Conservation (phyloP, 2,329 filamentous ascomycete genomes). For the Phoma sp. region DNA sequence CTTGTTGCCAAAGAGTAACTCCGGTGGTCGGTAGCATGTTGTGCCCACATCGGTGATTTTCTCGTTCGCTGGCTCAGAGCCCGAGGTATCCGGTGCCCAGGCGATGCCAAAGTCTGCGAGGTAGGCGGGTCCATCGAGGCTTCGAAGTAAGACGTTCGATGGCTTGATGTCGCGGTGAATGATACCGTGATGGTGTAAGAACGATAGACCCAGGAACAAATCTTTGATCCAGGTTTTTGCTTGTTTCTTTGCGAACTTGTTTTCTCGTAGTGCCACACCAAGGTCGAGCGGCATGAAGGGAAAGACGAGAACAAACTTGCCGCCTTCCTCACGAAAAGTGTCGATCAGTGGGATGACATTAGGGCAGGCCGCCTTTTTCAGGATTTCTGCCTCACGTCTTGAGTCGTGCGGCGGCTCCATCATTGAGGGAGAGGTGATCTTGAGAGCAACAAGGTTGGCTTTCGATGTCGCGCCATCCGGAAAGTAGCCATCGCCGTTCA, state of each 20-base stretch:
- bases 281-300: conserved; percentile 82
- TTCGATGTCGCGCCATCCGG: conserved; percentile 24
- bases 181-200: conserved; percentile 76
- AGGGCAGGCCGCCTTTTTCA: conserved; percentile 63
- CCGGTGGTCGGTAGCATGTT: conserved; percentile 86
- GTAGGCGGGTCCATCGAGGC: conserved; percentile 72
- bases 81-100: conserved; percentile 69
- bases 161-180: conserved; percentile 96
- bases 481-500: conserved; percentile 42
- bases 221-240: conserved; percentile 64
- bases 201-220: conserved; percentile 71
- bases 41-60: conserved; percentile 96
- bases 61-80: conserved; percentile 65
- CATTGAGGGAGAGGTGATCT: conserved; percentile 78
- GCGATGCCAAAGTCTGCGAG: conserved; percentile 93
- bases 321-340: conserved; percentile 71
- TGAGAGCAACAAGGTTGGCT: conserved; percentile 69
- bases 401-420: conserved; percentile 84
- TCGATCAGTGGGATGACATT: conserved; percentile 73
- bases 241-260: conserved; percentile 49
- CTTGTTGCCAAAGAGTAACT: conserved; percentile 84
- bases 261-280: conserved; percentile 65
- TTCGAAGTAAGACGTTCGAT: conserved; percentile 78
- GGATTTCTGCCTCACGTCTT: conserved; percentile 76
- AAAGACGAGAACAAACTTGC: conserved; percentile 79